Base-by-base conservation (phyloP, 306 rosid genomes). In the Trifolium fragiferum region DNA sequence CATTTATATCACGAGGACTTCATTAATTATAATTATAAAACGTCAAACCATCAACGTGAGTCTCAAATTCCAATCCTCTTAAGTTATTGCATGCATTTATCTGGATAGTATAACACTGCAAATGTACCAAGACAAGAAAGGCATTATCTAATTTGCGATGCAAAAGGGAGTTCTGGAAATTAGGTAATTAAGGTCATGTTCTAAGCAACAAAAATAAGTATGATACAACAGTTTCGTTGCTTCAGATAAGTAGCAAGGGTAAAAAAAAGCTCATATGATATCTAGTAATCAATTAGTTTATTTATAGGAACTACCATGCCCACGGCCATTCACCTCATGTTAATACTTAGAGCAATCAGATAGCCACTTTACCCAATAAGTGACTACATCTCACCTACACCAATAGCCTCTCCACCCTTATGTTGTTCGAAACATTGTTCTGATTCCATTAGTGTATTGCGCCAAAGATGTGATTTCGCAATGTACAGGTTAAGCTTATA, bases 11-110 rank as follows among this genome's bases (percentile, higher is more conserved):
- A 27, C 38, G 35, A 59, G 55, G 68, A 55, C 30, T 30, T 11
- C 25, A 20, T 23, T 55, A 44, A 10, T n/a, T 15, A 40, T 55
- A 44, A 10, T n/a, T 15, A 40, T 50, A 66, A 1, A 13, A 67
- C 49, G 67, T 68, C 57, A 75, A 75, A 53, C n/a, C 21, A 63
- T 75, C 57, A 53, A 35, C 11, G 53, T 12, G n/a, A 74, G 14
- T 18, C 58, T 53, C 60, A 41, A 47, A 14, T 23, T 71, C 38
- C 40, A 27, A 2, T 30, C 74, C 43, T 53, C 70, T 58, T 25
- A 57, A 32, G 44, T 69, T 27, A 76, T 18, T 21, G 19, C 16
- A 27, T 14, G 73, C 68, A 40, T 53, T 71, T 27, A 14, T 50
- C 41, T 10, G 15, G 63, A 65, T 62, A 18, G 50, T 21, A 14